Conservation (phyloP, 2,329 filamentous ascomycete genomes). For the Stachybotrys echinatus region DNA sequence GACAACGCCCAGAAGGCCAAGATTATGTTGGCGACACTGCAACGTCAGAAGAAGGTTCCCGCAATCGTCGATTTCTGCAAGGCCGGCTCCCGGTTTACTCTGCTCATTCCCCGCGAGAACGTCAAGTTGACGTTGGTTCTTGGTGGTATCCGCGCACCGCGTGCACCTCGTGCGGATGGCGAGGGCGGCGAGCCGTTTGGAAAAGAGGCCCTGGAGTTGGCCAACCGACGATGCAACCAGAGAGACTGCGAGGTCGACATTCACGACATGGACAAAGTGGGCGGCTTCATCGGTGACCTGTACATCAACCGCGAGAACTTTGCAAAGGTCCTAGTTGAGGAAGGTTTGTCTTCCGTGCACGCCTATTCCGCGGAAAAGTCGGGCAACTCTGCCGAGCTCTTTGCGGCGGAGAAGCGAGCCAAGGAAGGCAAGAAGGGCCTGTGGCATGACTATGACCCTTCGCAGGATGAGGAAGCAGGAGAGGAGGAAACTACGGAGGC, state of each 20-base stretch:
- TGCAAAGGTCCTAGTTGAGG: slow-evolving; percentile 86
- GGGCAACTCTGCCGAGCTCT: slow-evolving; percentile 80
- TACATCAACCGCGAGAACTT: slow-evolving; percentile 96
- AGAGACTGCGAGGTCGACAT: slow-evolving; percentile 95
- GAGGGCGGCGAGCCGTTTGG: slow-evolving; percentile 89
- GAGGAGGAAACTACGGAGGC: slow-evolving; percentile 46
- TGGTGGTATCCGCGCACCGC: slow-evolving; percentile 84
- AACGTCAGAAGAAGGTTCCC: slow-evolving; percentile 87
- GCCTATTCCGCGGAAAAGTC: slow-evolving; percentile 94
- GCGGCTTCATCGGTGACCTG: slow-evolving; percentile 92
- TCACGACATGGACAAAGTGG: slow-evolving; percentile 90
- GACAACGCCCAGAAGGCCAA: slow-evolving; percentile 94
- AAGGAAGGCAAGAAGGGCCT: slow-evolving; percentile 85
- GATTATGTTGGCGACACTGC: slow-evolving; percentile 80
- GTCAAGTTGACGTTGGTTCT: slow-evolving; percentile 94
- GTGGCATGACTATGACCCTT: slow-evolving; percentile 94
- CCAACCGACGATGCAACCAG: slow-evolving; percentile 83
- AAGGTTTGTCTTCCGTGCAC: slow-evolving; percentile 88
- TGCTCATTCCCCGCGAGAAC: slow-evolving; percentile 86
- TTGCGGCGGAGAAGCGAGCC: slow-evolving; percentile 80
- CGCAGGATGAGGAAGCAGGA: slow-evolving; percentile 65
- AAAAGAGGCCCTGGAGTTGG: slow-evolving; percentile 88
- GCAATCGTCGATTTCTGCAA: slow-evolving; percentile 97
- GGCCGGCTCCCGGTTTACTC: slow-evolving; percentile 88
- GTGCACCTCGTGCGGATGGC: slow-evolving; percentile 70